Evolutionary conservation across 1,284 basidiomycete species (phyloP).

Genomic region (Naganishia sp.): DNA sequence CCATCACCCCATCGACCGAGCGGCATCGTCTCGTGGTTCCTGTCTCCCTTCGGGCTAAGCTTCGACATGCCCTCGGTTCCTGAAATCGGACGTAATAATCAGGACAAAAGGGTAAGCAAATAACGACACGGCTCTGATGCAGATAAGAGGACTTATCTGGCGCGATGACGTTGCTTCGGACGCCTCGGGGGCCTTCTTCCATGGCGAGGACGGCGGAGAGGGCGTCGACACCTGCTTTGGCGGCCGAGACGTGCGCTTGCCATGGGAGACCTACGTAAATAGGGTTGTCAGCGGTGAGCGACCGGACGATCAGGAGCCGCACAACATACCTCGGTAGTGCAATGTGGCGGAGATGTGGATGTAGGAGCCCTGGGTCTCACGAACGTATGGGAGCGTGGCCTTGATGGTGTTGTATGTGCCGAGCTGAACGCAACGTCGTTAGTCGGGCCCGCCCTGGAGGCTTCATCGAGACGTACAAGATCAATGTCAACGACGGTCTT

Average conservation of each 20-base stretch:
- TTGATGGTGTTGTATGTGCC: conserved; percentile 95
- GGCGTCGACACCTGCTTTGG: conserved; percentile 92
- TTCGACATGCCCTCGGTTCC: conserved; percentile 83
- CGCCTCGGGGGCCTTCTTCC: conserved; percentile 91
- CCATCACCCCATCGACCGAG: conserved; percentile 67
- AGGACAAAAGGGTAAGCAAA: conserved; percentile 1
- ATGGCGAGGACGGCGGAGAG: conserved; percentile 80
- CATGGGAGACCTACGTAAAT: conserved; percentile 68
- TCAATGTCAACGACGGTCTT: conserved; percentile 93
- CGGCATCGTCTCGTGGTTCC: conserved; percentile 55
- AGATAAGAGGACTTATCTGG: conserved; percentile 59
- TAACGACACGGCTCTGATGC: background rate
- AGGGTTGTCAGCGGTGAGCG: background rate
- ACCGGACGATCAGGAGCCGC: background rate
- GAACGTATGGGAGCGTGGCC: conserved; percentile 74
- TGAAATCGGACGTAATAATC: conserved; percentile 62
- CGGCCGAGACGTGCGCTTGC: conserved; percentile 90
- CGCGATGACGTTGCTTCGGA: conserved; percentile 88
- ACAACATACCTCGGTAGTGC: conserved; percentile 73
- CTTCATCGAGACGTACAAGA: conserved; percentile 60
- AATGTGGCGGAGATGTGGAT: conserved; percentile 89
- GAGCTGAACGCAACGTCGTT: conserved; percentile 57
- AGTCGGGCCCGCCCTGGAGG: conserved; percentile 4
- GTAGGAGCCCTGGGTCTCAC: conserved; percentile 74
- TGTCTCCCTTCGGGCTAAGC: conserved; percentile 59